Evolutionary conservation across 106 monocot species (phyloP), one percentile per base, ranked within the genome.

Genomic region (Acanthochlamys bracteata): DNA sequence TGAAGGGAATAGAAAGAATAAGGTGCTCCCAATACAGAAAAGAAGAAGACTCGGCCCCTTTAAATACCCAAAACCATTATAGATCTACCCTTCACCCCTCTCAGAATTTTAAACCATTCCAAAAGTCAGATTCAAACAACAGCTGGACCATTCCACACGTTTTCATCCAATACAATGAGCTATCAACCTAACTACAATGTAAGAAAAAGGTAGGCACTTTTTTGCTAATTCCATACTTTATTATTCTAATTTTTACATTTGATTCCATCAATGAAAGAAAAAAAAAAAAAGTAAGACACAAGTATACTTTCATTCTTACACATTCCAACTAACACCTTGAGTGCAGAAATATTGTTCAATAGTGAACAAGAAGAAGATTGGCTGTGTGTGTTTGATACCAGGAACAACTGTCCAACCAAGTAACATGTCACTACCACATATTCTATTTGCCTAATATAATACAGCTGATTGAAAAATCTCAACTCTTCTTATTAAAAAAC

Each of bases 51-150:
- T 24, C 43, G 21, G 42, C 42, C 33, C 66, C 43, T 39, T 68
- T 57, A 68, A 57, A 68, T 68, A 58, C 42, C 42, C 57, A 57
- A 68, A 24, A 19, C 39, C 40, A 68, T 12, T 16, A 39, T 55
- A 58, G 68, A 68, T 68, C 68, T 68, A 68, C 40, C 68, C 58
- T 42, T 21, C 57, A 15, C 25, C 45, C 22, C 43, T 33, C 16
- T 7, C 41, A 10, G 24, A 58, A 55, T 22, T 68, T n/a, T n/a
- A n/a, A 57, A 68, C 68, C 57, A 68, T 68, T 41, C 26, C 55
- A 68, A 68, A 68, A 58, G 57, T 68, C 68, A 68, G 57, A 40
- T 40, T 58, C 45, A 58, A 43, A 10, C 15, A 15, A 33, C 15
- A 68, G 68, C 57, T 57, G 42, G 57, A 42, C 41, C 42, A 57